Percentiles rank a stretch among this genome's conserved stretches.
Conservation (phyloP, 2,329 filamentous ascomycete species). For the Geosmithia putterillii region DNA sequence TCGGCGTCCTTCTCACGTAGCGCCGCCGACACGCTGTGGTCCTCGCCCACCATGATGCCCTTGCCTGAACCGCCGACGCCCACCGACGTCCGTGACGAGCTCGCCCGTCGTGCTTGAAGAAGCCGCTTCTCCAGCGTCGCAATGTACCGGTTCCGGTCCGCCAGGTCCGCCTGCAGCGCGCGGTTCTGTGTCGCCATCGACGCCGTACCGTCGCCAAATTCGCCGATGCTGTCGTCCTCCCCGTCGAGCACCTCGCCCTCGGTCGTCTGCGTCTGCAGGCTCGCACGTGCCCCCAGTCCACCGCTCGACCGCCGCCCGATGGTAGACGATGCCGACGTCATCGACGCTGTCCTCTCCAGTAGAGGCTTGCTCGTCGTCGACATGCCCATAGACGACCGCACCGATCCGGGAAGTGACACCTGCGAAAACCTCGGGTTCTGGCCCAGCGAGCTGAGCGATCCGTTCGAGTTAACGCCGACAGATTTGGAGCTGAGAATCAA, state of each 20-base stretch:
- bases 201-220: constrained; percentile 78
- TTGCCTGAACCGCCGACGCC: constrained; percentile 48
- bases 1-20: constrained; percentile 85
- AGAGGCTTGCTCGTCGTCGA: constrained; percentile 38
- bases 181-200: constrained; percentile 75
- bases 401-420: constrained; percentile 39
- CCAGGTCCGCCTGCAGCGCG: constrained; percentile 85
- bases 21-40: constrained; percentile 59
- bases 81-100: constrained; percentile 75
- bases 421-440: constrained; percentile 51
- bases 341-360: constrained; percentile 53
- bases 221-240: constrained; percentile 58
- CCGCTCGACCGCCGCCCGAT: constrained; percentile 40
- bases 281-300: constrained; percentile 6
- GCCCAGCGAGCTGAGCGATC: constrained; percentile 56
- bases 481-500: constrained; percentile 94
- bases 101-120: constrained; percentile 79
- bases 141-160: constrained; percentile 97
- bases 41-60: constrained; percentile 61
- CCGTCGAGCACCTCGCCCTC: constrained; percentile 36
- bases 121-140: constrained; percentile 84
- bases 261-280: constrained; percentile 20
- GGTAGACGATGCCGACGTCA: constrained; percentile 50
- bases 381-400: constrained; percentile 58
- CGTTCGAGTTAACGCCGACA: constrained; percentile 75